These are phyloP conservation scores for Reutealis trisperma DNA, from an alignment of 345 rosid genomes.

Conservation along the genomic window DNA sequence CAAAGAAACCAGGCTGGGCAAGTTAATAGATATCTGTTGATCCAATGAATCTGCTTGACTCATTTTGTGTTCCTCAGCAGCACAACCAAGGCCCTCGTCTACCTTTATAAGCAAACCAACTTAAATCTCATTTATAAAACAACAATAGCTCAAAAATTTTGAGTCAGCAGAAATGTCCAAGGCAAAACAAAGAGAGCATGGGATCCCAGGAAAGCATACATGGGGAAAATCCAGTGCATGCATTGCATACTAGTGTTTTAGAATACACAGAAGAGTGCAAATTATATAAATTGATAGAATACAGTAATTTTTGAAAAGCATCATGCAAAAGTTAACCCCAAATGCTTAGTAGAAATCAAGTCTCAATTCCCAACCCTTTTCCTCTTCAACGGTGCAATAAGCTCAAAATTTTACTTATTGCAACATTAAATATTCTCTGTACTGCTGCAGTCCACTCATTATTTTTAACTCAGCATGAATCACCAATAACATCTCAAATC, in stretches of 20 bases:
- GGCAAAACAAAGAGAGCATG: neutral
- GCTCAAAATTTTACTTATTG: neutral
- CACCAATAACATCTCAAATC: neutral
- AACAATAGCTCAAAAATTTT: neutral
- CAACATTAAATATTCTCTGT: neutral
- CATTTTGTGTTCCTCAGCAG: constrained; percentile 9
- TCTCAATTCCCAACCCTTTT: neutral
- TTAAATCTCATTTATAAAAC: neutral
- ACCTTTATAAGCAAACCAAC: constrained; percentile 12
- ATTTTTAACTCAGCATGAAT: neutral
- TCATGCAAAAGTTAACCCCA: neutral
- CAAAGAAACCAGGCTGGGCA: constrained; percentile 42
- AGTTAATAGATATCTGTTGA: constrained; percentile 27
- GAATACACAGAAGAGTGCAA: neutral
- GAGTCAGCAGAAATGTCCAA: neutral
- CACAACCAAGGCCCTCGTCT: constrained; percentile 4
- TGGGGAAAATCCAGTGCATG: neutral
- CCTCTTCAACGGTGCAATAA: neutral
- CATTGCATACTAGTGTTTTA: neutral
- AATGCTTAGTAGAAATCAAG: neutral
- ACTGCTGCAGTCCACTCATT: neutral
- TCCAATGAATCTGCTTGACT: neutral
- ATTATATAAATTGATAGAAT: neutral
- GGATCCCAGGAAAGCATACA: neutral
- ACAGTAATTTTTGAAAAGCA: neutral